phyloP scores from a whole-genome alignment of 768 basidiomycete species.

The Boletus subparvulus region DNA sequence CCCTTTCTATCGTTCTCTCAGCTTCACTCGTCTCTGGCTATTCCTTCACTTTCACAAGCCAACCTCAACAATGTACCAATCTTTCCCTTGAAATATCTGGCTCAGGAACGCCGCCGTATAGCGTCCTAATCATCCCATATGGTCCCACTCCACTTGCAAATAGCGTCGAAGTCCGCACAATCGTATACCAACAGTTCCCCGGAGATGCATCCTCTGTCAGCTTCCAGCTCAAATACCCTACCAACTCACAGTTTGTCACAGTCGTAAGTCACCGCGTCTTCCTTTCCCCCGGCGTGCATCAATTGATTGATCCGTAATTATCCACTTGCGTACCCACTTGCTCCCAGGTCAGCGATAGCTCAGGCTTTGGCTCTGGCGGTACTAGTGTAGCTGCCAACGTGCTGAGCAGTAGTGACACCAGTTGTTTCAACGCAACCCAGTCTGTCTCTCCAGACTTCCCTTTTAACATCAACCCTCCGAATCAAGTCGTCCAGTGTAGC shows the following conservation, averaged over 20 bases:
- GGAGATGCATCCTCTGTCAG: constrained; percentile 39
- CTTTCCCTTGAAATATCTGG: constrained; percentile 61
- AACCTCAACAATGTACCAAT: constrained; percentile 66
- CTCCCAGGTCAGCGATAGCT: constrained; percentile 54
- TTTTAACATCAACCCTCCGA: constrained; percentile 60
- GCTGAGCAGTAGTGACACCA: constrained; percentile 45
- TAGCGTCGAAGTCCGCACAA: constrained; percentile 61
- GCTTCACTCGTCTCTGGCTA: constrained; percentile 37
- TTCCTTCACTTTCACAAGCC: constrained; percentile 42
- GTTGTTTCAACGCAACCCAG: constrained; percentile 56
- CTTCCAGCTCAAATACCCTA: constrained; percentile 65
- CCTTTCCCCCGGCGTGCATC: not conserved
- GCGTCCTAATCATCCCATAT: constrained; percentile 63
- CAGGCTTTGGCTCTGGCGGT: constrained; percentile 70
- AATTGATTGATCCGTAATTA: not conserved
- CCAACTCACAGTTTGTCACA: constrained; percentile 69
- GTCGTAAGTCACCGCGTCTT: constrained; percentile 55
- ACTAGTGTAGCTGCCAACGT: constrained; percentile 69
- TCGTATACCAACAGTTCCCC: constrained; percentile 55
- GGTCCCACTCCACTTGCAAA: constrained; percentile 62
- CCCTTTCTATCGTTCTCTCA: constrained; percentile 18
- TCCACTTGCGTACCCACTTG: not conserved
- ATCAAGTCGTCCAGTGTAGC: constrained; percentile 65
- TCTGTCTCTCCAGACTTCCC: constrained; percentile 53
- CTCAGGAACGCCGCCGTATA: constrained; percentile 65